phyloP scores from a whole-genome alignment of 2,329 filamentous ascomycete genomes.

The Fusarium citri region DNA sequence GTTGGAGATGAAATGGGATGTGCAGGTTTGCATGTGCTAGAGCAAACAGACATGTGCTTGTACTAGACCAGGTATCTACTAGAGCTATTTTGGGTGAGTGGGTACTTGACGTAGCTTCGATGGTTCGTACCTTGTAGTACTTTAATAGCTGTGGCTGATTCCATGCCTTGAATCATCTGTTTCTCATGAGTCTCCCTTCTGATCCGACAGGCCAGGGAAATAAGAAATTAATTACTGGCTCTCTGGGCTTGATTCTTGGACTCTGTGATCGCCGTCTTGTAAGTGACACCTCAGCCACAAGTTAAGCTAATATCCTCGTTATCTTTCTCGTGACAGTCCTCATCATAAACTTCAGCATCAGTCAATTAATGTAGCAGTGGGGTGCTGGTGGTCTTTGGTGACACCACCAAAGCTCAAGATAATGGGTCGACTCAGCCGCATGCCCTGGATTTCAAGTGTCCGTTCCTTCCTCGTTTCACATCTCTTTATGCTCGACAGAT shows the following conservation, averaged over 20 bases:
- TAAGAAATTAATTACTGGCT: background rate
- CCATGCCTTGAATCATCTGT: constrained; percentile 19
- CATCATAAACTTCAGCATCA: background rate
- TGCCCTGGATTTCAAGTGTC: constrained; percentile 13
- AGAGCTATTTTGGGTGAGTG: constrained; percentile 37
- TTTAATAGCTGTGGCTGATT: constrained; percentile 17
- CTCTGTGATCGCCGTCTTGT: background rate
- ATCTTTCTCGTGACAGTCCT: constrained; percentile 1
- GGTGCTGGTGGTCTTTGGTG: constrained; percentile 39
- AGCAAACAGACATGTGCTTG: constrained; percentile 38
- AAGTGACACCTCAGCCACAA: constrained; percentile 6
- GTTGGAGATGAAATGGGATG: constrained; percentile 1
- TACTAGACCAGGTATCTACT: constrained; percentile 34
- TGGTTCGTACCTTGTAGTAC: background rate
- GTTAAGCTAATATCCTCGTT: background rate
- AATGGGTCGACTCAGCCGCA: constrained; percentile 44
- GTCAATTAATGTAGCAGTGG: constrained; percentile 25
- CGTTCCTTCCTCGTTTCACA: constrained; percentile 27
- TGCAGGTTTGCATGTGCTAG: constrained; percentile 35
- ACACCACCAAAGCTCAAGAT: constrained; percentile 38
- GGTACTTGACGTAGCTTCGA: constrained; percentile 27
- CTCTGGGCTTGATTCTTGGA: background rate
- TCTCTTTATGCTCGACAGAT: background rate
- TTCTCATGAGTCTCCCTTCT: constrained; percentile 26
- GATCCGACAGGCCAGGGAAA: background rate